phyloP scores from a whole-genome alignment of 148 eudicot genomes.

The Chenopodium album region DNA sequence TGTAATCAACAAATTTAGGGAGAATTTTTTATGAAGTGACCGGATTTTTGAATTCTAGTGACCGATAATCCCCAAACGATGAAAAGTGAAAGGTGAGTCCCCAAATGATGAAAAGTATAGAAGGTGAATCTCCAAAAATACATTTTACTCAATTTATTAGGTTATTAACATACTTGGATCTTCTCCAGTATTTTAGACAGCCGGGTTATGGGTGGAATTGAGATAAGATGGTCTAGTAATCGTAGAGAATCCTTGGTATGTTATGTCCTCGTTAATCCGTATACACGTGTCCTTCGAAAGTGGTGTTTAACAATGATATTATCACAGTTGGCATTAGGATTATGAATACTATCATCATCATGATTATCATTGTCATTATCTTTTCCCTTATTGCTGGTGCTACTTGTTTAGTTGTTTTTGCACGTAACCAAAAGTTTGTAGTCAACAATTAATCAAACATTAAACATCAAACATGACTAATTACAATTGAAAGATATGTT shows the following conservation, averaged over 20 bases:
- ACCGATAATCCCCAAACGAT: too few relatives aligned
- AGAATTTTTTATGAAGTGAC: too few relatives aligned
- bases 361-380: background rate
- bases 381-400: constrained; percentile 1
- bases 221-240: too few relatives aligned
- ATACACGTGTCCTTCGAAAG: background rate
- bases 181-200: too few relatives aligned
- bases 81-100: too few relatives aligned
- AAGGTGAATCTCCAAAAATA: too few relatives aligned
- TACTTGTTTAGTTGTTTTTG: background rate
- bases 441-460: background rate
- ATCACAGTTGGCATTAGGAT: background rate
- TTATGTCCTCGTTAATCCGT: background rate
- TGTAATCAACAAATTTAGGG: too few relatives aligned
- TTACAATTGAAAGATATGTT: background rate
- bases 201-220: too few relatives aligned
- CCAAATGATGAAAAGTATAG: too few relatives aligned
- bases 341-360: background rate
- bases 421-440: constrained; percentile 3
- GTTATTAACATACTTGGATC: background rate
- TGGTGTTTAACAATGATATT: background rate
- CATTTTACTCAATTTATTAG: too few relatives aligned
- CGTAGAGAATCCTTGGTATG: background rate
- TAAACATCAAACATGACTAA: background rate
- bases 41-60: too few relatives aligned